Base-by-base conservation (phyloP, 306 rosid genomes). In the Medicago arabica region DNA sequence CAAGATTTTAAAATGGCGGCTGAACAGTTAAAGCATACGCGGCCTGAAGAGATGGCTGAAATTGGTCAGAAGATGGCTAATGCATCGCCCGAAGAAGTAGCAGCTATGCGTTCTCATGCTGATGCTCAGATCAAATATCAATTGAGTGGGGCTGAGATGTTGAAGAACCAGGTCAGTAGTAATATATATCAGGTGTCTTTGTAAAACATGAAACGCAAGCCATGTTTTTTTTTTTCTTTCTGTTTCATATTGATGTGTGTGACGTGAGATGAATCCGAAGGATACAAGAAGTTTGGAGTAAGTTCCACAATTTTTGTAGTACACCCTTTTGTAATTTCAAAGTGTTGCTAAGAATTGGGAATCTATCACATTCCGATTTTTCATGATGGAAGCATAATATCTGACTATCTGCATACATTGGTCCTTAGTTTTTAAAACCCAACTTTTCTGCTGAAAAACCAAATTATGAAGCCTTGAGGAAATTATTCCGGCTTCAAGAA, bases 21-120 rank as follows among this genome's bases (percentile, higher is more conserved):
- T 0, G 97, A 95, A 50, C 97, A 92, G 85, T 82, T 95, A 80
- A 92, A 92, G 86, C 89, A 89, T 75, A 85, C 99, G 0, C 89
- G 88, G 16, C 99, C 99, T 0, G 99, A 95, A 76, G 96, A 95
- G 76, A 95, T 95, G 91, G 96, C 96, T 44, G 93, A 95, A 89
- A 89, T 95, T 71, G 92, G 97, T 46, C 90, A 95, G 64, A 90
- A 90, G 91, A 90, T 92, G 93, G 92, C 97, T 19, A 90, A 62
- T 81, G 89, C 96, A 9, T 16, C 90, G 6, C 96, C 99, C 8
- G 98, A 95, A 54, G 99, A 95, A 76, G 70, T 95, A 23, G 93
- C 97, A 1, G 78, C 91, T 3, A 89, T 95, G 96, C 89, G 87
- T 15, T 53, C 91, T 43, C 91, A 72, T 78, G 93, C 58, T 76